phyloP scores from a whole-genome alignment of 2,329 filamentous ascomycete genomes.

The Phialophora tarda region DNA sequence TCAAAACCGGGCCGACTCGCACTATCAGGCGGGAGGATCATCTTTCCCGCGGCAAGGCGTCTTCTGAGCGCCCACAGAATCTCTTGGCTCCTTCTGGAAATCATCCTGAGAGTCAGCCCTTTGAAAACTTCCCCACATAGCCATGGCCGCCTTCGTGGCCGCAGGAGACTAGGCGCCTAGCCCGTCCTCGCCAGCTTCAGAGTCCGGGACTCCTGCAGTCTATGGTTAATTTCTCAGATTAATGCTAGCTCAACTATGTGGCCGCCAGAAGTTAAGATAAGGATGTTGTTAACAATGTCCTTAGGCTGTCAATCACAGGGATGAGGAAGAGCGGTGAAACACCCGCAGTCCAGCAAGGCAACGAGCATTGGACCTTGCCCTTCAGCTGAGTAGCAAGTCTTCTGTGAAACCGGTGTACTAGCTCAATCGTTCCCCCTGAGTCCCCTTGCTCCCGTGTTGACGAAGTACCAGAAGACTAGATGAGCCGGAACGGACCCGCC shows the following conservation, averaged over 20 bases:
- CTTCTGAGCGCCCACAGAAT: neutral
- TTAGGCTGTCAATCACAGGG: neutral
- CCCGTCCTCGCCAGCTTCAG: neutral
- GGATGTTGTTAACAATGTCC: neutral
- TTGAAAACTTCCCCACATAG: neutral
- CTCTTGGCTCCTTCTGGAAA: neutral
- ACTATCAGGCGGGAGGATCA: neutral
- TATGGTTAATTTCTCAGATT: neutral
- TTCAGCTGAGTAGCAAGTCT: neutral
- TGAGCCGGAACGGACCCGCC: neutral
- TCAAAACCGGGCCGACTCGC: neutral
- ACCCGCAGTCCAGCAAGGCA: neutral
- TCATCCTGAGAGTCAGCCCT: neutral
- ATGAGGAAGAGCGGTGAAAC: neutral
- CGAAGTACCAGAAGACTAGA: neutral
- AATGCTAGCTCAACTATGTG: neutral
- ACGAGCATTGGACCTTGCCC: neutral
- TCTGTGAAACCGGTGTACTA: neutral
- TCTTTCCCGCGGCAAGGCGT: neutral
- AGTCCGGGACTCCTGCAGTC: neutral
- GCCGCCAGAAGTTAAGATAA: neutral
- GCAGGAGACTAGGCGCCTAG: neutral
- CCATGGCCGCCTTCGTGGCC: neutral
- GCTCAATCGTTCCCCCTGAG: neutral
- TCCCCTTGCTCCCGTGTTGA: neutral